phyloP scores from a whole-genome alignment of 2,329 filamentous ascomycete species.

The Stachybotrys chartarum region DNA sequence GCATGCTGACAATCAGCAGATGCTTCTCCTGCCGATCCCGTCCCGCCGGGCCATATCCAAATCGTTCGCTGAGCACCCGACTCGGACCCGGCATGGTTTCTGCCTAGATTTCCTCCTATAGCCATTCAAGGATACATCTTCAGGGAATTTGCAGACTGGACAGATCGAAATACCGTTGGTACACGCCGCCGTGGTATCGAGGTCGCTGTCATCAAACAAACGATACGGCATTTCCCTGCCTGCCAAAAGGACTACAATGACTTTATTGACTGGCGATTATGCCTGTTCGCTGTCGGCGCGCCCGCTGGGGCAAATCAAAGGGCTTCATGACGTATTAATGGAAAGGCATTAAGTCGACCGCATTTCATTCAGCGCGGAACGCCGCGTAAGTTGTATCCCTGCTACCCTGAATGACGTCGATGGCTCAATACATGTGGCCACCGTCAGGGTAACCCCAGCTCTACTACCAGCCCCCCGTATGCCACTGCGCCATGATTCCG shows the following conservation, averaged over 20 bases:
- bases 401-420: background rate
- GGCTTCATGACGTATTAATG: background rate
- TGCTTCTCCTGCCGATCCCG: conserved; percentile 5
- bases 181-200: conserved; percentile 3
- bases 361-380: background rate
- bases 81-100: background rate
- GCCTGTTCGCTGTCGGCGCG: background rate
- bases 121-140: background rate
- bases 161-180: conserved; percentile 8
- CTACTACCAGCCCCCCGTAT: background rate
- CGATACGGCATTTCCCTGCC: background rate
- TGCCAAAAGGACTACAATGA: background rate
- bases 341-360: background rate
- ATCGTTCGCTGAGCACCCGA: background rate
- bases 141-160: conserved; percentile 5
- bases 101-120: background rate
- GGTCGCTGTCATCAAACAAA: conserved; percentile 2
- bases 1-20: conserved; percentile 2
- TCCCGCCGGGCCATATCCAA: background rate
- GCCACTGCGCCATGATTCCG: background rate
- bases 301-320: background rate
- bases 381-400: background rate
- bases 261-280: conserved; percentile 1
- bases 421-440: background rate
- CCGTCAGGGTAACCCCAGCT: background rate